Evolutionary conservation across 306 rosid genomes (phyloP).

Genomic region (Corylus heterophylla): DNA sequence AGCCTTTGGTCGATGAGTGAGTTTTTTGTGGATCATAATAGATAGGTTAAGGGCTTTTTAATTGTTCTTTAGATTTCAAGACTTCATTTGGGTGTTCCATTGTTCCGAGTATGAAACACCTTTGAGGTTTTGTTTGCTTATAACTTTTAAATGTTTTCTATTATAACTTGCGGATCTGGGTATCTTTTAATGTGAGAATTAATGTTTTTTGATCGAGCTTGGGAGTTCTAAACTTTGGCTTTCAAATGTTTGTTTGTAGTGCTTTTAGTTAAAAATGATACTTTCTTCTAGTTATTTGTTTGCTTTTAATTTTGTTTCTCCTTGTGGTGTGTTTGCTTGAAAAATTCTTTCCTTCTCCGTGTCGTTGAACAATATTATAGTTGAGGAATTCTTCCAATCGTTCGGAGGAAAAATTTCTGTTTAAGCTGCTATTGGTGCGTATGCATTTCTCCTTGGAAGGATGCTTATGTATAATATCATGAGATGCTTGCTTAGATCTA

Average conservation of each 20-base stretch:
- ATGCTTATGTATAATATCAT: too few species aligned
- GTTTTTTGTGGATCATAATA: neutral
- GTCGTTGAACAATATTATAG: too few species aligned
- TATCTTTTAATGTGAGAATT: neutral
- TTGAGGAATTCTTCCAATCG: too few species aligned
- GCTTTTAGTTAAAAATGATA: neutral
- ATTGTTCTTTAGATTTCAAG: slow-evolving; percentile 1
- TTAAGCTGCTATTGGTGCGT: too few species aligned
- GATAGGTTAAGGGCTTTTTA: slow-evolving; percentile 13
- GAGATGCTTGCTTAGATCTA: too few species aligned
- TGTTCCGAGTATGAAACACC: neutral
- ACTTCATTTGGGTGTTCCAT: neutral
- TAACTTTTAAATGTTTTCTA: neutral
- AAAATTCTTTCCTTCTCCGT: too few species aligned
- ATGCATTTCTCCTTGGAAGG: too few species aligned
- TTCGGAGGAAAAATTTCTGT: too few species aligned
- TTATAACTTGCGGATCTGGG: neutral
- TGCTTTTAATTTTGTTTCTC: too few species aligned
- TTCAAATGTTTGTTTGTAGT: neutral
- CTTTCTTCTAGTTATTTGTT: too few species aligned
- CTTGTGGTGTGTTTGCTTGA: too few species aligned
- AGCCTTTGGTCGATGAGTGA: neutral
- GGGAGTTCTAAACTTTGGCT: neutral
- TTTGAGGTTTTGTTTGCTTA: slow-evolving; percentile 6
- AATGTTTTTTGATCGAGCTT: too few species aligned